Conservation (phyloP, 148 eudicot species). For the Rhododendron griersonianum region DNA sequence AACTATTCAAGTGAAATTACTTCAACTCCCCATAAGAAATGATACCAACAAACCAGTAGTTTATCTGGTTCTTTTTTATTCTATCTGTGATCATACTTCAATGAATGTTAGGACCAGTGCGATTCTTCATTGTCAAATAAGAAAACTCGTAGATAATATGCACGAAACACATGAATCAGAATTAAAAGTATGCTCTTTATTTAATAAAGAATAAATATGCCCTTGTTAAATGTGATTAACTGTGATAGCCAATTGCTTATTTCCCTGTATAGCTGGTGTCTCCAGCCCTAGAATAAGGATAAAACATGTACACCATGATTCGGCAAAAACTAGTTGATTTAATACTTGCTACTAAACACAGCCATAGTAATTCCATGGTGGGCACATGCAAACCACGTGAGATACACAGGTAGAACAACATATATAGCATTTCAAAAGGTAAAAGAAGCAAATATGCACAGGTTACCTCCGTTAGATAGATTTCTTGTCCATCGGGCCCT, state of each 20-base stretch:
- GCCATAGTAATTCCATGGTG: background rate
- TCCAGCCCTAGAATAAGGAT: background rate
- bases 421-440: conserved; percentile 5
- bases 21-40: conserved; percentile 5
- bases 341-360: background rate
- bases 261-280: background rate
- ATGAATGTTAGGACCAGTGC: background rate
- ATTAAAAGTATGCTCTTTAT: background rate
- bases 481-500: conserved; percentile 55
- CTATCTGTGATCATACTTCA: background rate
- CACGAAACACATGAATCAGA: background rate
- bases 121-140: background rate
- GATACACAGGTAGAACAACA: background rate
- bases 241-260: background rate
- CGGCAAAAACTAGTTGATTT: background rate
- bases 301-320: background rate
- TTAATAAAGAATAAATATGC: background rate
- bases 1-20: background rate
- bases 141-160: background rate
- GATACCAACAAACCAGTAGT: background rate
- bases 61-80: background rate
- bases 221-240: background rate
- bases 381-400: background rate
- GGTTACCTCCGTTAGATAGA: conserved; percentile 60
- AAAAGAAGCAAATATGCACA: conserved; percentile 10